Evolutionary conservation across 495 filamentous ascomycete species (phyloP), one percentile per base, ranked within the genome.

Genomic region (Stereocaulon alpinum): DNA sequence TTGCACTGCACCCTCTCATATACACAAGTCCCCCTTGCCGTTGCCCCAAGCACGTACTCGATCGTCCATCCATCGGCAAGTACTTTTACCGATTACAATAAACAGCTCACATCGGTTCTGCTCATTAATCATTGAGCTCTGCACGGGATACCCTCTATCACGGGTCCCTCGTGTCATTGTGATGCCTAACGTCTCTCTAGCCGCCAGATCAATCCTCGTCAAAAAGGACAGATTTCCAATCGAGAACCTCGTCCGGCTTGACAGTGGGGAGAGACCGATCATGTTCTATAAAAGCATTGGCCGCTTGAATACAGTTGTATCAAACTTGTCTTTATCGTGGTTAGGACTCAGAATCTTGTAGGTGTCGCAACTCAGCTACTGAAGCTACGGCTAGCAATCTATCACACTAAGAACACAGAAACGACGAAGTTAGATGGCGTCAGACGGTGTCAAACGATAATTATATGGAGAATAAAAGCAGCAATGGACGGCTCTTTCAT

Each of bases 221-320:
- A 71, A 68, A 62, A 83, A 82, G 78, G 79, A 83, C 0, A 81
- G 81, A 6, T 75, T 74, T 29, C 74, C 72, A 44, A 83, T 77
- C 12, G 83, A 66, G 65, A 81, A 84, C 6, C 76, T 79, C 4
- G 78, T 77, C 58, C 81, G 77, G 0, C 76, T 77, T 0, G 76
- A 77, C 40, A 83, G 66, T 14, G 81, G 80, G 58, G 80, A 83
- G 18, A 84, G 66, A 17, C 81, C 81, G 47, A 83, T 75, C 76
- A 82, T 80, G 59, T 82, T 80, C 80, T 80, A 83, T 14, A 83
- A 62, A 11, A 83, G 34, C 12, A 37, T 37, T 37, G 34, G 34
- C 34, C 1, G 34, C 34, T 10, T 37, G 7, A 37, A 2, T 37
- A 2, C 5, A 37, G 4, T 10, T 37, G 5, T 37, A 37, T 12